phyloP scores from a whole-genome alignment of 495 filamentous ascomycete genomes.

The Margaritispora aquatica region DNA sequence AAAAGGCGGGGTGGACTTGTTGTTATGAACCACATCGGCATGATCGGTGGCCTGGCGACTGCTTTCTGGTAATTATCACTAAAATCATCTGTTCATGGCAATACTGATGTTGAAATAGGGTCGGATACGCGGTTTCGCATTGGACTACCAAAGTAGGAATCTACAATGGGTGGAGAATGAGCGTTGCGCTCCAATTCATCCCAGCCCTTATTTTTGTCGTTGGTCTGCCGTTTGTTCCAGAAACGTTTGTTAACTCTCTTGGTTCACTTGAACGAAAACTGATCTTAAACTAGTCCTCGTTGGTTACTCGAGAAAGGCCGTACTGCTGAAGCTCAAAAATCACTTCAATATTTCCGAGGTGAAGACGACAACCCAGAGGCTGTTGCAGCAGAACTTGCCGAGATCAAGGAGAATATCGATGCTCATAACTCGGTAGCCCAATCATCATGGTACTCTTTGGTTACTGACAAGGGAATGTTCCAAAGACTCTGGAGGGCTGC shows the following conservation, averaged over 20 bases:
- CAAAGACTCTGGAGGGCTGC: slow-evolving; percentile 55
- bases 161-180: slow-evolving; percentile 39
- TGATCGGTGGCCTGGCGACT: slow-evolving; percentile 42
- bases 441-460: slow-evolving; percentile 58
- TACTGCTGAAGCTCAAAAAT: slow-evolving; percentile 40
- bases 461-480: slow-evolving; percentile 36
- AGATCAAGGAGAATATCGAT: slow-evolving; percentile 52
- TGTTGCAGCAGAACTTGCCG: slow-evolving; percentile 66
- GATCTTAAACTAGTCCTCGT: slow-evolving; percentile 37
- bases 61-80: slow-evolving; percentile 43
- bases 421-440: slow-evolving; percentile 36
- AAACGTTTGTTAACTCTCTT: slow-evolving; percentile 11
- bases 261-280: background rate
- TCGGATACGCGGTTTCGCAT: slow-evolving; percentile 29
- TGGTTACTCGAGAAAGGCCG: slow-evolving; percentile 51
- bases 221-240: slow-evolving; percentile 31
- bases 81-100: background rate
- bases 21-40: slow-evolving; percentile 51
- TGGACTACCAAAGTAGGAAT: slow-evolving; percentile 40
- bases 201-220: slow-evolving; percentile 35
- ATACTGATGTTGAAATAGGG: slow-evolving; percentile 12
- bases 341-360: slow-evolving; percentile 53
- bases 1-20: slow-evolving; percentile 46
- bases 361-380: slow-evolving; percentile 49
- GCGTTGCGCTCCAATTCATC: slow-evolving; percentile 37